These are phyloP conservation scores for Rhodomyrtus tomentosa DNA, from an alignment of 345 rosid species.

Conservation along the genomic window DNA sequence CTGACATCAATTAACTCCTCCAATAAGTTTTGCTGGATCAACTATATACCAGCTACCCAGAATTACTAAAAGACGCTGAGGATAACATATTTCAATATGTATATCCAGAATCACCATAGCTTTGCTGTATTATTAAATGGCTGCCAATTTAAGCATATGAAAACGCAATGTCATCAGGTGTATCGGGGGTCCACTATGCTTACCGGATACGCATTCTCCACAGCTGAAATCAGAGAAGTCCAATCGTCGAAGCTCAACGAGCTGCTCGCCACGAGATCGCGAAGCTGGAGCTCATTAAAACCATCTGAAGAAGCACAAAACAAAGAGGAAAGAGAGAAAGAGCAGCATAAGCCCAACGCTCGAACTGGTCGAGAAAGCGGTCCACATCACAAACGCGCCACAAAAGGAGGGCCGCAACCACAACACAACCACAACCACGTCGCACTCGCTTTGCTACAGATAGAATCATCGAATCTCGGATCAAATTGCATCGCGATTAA, in stretches of 20 bases:
- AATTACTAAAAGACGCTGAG: background rate
- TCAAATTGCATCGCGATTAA: background rate
- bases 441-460: background rate
- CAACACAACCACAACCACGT: background rate
- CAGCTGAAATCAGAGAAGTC: constrained; percentile 19
- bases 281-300: constrained; percentile 10
- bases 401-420: background rate
- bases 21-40: background rate
- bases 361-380: background rate
- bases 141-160: background rate
- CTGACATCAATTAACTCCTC: background rate
- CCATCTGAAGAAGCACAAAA: background rate
- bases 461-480: background rate
- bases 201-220: constrained; percentile 15
- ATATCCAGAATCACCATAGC: background rate
- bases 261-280: constrained; percentile 5
- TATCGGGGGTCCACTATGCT: background rate
- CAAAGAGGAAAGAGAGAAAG: background rate
- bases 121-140: background rate
- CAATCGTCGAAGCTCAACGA: constrained; percentile 26
- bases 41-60: background rate
- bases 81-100: background rate
- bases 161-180: background rate
- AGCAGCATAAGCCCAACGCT: background rate
- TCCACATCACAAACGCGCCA: background rate